Conservation (phyloP, 345 rosid species). For the Adansonia digitata region DNA sequence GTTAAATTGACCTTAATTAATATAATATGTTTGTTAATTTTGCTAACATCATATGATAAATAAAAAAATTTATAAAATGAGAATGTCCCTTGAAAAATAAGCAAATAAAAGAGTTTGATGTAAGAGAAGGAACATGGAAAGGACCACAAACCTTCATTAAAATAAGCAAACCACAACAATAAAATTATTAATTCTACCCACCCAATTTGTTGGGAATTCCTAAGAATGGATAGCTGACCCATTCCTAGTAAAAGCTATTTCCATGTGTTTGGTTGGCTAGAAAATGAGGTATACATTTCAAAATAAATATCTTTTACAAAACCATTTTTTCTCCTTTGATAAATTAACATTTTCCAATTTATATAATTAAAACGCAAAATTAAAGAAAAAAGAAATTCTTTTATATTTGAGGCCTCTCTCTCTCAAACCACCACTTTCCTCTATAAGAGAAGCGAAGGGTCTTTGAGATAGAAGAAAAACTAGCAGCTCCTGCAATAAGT, state of each 20-base stretch:
- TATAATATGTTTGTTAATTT: no score
- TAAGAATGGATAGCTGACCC: conserved; percentile 44
- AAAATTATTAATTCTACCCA: conserved; percentile 38
- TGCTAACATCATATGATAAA: no score
- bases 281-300: conserved; percentile 34
- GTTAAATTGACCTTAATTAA: no score
- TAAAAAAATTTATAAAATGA: not conserved
- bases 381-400: conserved; percentile 15
- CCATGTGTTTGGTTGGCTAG: conserved; percentile 54
- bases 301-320: not conserved
- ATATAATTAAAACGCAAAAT: not conserved
- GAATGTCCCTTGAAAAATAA: conserved; percentile 32
- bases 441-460: not conserved
- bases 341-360: not conserved
- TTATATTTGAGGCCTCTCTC: conserved; percentile 33
- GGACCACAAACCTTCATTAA: conserved; percentile 55
- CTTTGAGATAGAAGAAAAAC: not conserved
- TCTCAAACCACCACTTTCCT: conserved; percentile 33
- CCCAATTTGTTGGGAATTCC: conserved; percentile 74
- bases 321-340: not conserved
- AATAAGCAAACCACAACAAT: conserved; percentile 31
- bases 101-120: conserved; percentile 36
- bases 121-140: conserved; percentile 39
- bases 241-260: conserved; percentile 25
- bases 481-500: conserved; percentile 30